phyloP scores from a whole-genome alignment of 1,139 yeast species.

The Taphrina communis region DNA sequence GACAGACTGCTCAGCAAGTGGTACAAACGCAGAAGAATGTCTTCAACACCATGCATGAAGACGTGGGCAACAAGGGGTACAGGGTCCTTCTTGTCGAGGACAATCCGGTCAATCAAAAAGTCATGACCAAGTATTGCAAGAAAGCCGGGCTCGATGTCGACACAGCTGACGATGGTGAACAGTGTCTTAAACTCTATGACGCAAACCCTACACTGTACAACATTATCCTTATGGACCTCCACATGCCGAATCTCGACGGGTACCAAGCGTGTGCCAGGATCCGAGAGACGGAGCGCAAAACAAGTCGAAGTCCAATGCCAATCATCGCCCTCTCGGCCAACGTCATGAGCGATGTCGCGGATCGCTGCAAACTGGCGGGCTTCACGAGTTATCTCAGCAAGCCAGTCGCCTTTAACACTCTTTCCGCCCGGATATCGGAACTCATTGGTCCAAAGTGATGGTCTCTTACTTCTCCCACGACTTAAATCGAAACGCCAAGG shows the following conservation, averaged over 20 bases:
- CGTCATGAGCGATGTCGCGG: slow-evolving; percentile 88
- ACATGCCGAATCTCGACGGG: slow-evolving; percentile 43
- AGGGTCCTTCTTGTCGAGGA: slow-evolving; percentile 91
- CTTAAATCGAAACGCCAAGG: background rate
- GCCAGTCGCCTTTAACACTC: slow-evolving; percentile 55
- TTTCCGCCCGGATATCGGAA: slow-evolving; percentile 25
- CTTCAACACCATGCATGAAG: slow-evolving; percentile 31
- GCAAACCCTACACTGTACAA: slow-evolving; percentile 58
- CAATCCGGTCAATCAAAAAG: slow-evolving; percentile 88
- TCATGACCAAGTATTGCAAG: slow-evolving; percentile 79
- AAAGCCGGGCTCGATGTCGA: slow-evolving; percentile 77
- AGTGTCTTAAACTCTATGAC: slow-evolving; percentile 67
- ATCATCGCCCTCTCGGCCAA: slow-evolving; percentile 94
- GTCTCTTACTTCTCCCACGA: too few species aligned
- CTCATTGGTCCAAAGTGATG: slow-evolving; percentile 7
- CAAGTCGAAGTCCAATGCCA: slow-evolving; percentile 20
- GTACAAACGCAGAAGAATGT: slow-evolving; percentile 40
- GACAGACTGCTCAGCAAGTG: slow-evolving; percentile 39
- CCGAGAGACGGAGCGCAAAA: slow-evolving; percentile 62
- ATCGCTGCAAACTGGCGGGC: slow-evolving; percentile 80
- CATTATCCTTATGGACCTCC: slow-evolving; percentile 51
- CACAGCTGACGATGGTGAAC: slow-evolving; percentile 83
- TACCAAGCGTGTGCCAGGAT: slow-evolving; percentile 42
- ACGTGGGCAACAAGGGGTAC: slow-evolving; percentile 28
- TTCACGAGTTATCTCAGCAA: slow-evolving; percentile 90